Conservation (phyloP, 768 basidiomycete genomes). For the Hirschioporus abietinus region DNA sequence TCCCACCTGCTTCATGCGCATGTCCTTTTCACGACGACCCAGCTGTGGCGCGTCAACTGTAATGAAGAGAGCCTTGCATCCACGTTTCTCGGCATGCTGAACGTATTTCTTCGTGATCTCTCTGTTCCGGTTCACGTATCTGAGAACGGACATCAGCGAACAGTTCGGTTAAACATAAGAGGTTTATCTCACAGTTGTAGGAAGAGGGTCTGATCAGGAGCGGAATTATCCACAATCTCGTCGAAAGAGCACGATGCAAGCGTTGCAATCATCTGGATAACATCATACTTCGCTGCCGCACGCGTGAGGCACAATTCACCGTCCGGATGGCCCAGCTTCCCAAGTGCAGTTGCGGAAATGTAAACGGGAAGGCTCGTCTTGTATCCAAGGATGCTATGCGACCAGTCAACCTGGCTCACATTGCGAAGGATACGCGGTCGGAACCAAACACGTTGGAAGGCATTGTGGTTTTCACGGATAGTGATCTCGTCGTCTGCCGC, state of each 20-base stretch:
- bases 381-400: constrained; percentile 22
- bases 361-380: constrained; percentile 29
- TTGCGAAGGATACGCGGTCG: constrained; percentile 30
- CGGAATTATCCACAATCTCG: constrained; percentile 15
- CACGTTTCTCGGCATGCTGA: constrained; percentile 27
- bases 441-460: constrained; percentile 38
- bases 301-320: constrained; percentile 38
- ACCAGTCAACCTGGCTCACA: constrained; percentile 12
- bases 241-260: constrained; percentile 20
- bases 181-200: constrained; percentile 36
- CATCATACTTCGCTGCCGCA: constrained; percentile 30
- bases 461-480: constrained; percentile 22
- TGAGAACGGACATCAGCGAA: neutral
- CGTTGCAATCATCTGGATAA: constrained; percentile 27
- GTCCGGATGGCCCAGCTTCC: constrained; percentile 31
- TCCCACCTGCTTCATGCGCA: constrained; percentile 14
- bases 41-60: constrained; percentile 37
- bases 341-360: constrained; percentile 32
- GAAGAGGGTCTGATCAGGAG: constrained; percentile 17
- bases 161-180: neutral
- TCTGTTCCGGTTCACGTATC: constrained; percentile 20
- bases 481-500: constrained; percentile 35
- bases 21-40: constrained; percentile 29
- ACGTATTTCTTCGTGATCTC: constrained; percentile 29
- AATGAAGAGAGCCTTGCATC: constrained; percentile 37